Conservation (phyloP, 1,284 basidiomycete genomes). For the Ganoderma lucidum region DNA sequence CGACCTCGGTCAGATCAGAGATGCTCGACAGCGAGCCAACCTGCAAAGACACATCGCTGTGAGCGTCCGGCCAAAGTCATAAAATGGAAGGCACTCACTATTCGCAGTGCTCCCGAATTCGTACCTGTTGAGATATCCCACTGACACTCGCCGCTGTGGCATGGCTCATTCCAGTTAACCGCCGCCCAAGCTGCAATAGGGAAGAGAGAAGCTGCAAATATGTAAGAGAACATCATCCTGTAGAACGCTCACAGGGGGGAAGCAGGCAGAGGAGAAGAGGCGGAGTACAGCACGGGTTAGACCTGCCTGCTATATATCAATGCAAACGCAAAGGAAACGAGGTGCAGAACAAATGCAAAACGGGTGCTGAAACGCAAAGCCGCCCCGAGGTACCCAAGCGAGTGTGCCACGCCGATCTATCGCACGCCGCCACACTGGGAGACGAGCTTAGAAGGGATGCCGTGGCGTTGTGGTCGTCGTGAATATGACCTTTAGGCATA, state of each 20-base stretch:
- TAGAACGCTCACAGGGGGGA: background rate
- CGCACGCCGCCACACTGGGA: background rate
- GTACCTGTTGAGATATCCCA: conserved; percentile 14
- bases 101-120: conserved; percentile 9
- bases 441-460: background rate
- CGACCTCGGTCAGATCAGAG: conserved; percentile 58
- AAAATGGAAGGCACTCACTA: conserved; percentile 15
- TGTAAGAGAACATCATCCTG: background rate
- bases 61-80: conserved; percentile 45
- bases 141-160: conserved; percentile 20
- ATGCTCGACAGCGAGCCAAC: conserved; percentile 49
- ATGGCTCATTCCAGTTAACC: conserved; percentile 12
- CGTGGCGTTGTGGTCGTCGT: background rate
- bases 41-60: background rate
- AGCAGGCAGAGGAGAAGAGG: background rate
- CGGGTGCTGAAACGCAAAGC: background rate
- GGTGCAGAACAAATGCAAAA: background rate
- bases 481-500: background rate
- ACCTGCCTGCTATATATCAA: background rate
- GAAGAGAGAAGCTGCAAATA: background rate
- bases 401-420: background rate
- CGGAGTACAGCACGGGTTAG: background rate
- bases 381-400: background rate
- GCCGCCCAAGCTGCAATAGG: conserved; percentile 5
- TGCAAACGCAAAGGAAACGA: background rate